Percentiles rank a stretch among this genome's conserved stretches.
These are phyloP conservation scores for Lactuca saligna DNA, from an alignment of 129 eudicot species.

Conservation along the genomic window DNA sequence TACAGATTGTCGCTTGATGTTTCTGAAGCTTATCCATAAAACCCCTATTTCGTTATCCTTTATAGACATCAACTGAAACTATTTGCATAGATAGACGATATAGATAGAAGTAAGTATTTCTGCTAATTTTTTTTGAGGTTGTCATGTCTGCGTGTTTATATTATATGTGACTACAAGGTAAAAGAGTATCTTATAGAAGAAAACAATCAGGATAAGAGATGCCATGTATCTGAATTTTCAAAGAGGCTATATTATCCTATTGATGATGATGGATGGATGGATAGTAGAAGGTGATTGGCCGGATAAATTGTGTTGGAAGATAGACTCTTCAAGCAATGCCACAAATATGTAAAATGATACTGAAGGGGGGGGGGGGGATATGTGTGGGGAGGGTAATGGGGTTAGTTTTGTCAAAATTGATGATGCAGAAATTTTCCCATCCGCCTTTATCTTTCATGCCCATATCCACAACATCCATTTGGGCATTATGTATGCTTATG, in stretches of 20 bases:
- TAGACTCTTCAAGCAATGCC: not conserved
- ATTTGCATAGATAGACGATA: not conserved
- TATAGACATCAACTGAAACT: not conserved
- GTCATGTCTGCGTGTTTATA: conserved; percentile 5
- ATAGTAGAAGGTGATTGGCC: not conserved
- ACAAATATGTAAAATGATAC: not conserved
- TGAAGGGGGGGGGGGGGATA: too few relatives aligned
- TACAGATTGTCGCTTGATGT: conserved; percentile 18
- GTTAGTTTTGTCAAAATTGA: too few relatives aligned
- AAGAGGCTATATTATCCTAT: conserved; percentile 5
- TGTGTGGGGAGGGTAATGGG: too few relatives aligned
- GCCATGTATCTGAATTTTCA: not conserved
- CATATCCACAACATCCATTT: not conserved
- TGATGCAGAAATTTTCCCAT: not conserved
- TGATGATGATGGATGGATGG: not conserved
- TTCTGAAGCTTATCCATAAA: conserved; percentile 3
- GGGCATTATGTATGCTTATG: conserved; percentile 2
- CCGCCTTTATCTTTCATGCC: not conserved
- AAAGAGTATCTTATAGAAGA: not conserved
- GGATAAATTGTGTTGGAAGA: not conserved
- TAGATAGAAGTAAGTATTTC: not conserved
- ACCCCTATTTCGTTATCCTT: not conserved
- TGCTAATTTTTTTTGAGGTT: not conserved
- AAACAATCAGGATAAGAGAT: not conserved
- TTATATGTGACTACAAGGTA: not conserved